Conservation (phyloP, 2,329 filamentous ascomycete genomes). For the Penicillium sp. region DNA sequence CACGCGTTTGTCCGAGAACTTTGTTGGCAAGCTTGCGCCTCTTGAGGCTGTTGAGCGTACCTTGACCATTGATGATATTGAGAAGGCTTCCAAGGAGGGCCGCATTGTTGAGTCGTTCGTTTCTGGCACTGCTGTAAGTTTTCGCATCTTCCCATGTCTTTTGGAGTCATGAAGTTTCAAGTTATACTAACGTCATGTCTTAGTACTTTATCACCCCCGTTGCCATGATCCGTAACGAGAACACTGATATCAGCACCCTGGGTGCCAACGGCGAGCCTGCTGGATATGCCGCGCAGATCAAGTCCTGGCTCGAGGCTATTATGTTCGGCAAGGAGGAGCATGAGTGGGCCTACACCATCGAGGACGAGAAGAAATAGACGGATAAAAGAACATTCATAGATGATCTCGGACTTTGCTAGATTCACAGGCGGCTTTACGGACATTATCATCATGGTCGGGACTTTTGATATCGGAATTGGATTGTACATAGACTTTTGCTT, state of each 20-base stretch:
- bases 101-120: slow-evolving; percentile 81
- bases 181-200: slow-evolving; percentile 3
- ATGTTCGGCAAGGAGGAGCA: slow-evolving; percentile 71
- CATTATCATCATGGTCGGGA: neutral
- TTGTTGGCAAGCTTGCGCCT: slow-evolving; percentile 57
- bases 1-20: slow-evolving; percentile 54
- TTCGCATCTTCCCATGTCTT: neutral
- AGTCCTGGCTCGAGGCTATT: slow-evolving; percentile 67
- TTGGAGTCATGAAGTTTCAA: neutral
- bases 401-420: slow-evolving; percentile 1
- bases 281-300: slow-evolving; percentile 51
- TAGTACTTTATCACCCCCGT: slow-evolving; percentile 71
- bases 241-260: slow-evolving; percentile 59
- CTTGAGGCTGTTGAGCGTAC: slow-evolving; percentile 79
- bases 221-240: slow-evolving; percentile 66
- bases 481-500: slow-evolving; percentile 8
- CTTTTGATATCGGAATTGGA: slow-evolving; percentile 3
- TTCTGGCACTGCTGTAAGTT: slow-evolving; percentile 76
- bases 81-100: slow-evolving; percentile 70
- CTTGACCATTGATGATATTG: slow-evolving; percentile 77
- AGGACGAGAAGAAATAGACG: slow-evolving; percentile 52
- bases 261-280: slow-evolving; percentile 29
- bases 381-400: neutral
- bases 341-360: slow-evolving; percentile 67
- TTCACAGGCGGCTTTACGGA: neutral